Evolutionary conservation across 2,329 filamentous ascomycete species (phyloP), one percentile per base, ranked within the genome.

Genomic region (Karstenula rhodostoma): DNA sequence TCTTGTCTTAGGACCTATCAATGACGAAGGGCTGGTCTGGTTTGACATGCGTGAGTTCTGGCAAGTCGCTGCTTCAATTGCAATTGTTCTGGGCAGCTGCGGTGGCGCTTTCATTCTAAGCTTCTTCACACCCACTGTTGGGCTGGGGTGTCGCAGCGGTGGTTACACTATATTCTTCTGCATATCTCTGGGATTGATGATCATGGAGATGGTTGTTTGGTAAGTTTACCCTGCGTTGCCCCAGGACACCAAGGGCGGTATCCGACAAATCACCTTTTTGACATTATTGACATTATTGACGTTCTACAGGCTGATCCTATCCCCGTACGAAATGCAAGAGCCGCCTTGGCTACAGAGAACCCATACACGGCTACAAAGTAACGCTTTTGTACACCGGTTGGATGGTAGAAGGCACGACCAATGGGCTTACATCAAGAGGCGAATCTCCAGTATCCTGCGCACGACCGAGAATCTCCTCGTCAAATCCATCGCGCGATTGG

Each of bases 121-220:
- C 9, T 83, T 70, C 62, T 80, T 76, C 62, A 83, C 81, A 0
- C 81, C 81, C 0, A 82, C 81, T 0, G 79, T 83, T 0, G 81
- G 81, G 0, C 68, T 83, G 0, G 80, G 80, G 0, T 82, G 71
- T 33, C 68, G 72, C 0, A 72, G 77, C 42, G 80, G 80, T 1
- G 80, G 79, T 3, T 83, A 83, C 59, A 72, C 78, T n/a, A 73
- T 82, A 17, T 82, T 80, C 59, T 71, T 74, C 25, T 47, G 67
- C 22, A 56, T 78, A 3, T 67, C 75, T 6, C 57, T 75, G 0
- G 69, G 72, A 0, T 64, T 80, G 3, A 66, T 82, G n/a, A 55
- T 79, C 17, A 56, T 76, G 2, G 80, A 82, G 49, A 74, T 80
- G 62, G 37, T 66, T 1, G 69, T 79, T 0, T 81, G 79, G 79